Evolutionary conservation across 352 stramenopile species (phyloP).

Genomic region (Pythium rishiriense): DNA sequence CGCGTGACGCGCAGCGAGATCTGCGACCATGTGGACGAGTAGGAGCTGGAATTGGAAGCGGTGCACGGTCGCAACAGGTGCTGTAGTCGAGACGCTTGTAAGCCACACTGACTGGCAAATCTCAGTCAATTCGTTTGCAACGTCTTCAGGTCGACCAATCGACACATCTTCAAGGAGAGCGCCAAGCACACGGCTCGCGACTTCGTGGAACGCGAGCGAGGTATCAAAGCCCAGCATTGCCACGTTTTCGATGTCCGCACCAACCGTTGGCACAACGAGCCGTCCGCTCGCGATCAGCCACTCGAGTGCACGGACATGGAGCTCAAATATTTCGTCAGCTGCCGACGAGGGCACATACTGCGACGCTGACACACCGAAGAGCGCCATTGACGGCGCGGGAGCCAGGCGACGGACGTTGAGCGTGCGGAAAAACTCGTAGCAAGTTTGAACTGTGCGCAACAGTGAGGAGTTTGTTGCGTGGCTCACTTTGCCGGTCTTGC

Average conservation of each 20-base stretch:
- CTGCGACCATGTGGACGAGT: conserved; percentile 28
- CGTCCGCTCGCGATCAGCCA: conserved; percentile 6
- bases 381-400: not conserved
- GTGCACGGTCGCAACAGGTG: not conserved
- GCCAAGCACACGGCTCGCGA: conserved; percentile 8
- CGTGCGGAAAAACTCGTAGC: conserved; percentile 18
- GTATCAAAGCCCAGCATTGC: not conserved
- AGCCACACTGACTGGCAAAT: conserved; percentile 10
- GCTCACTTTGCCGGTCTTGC: conserved; percentile 12
- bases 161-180: conserved; percentile 19
- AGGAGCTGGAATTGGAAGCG: conserved; percentile 30
- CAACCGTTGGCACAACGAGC: not conserved
- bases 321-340: conserved; percentile 10
- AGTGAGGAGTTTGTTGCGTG: not conserved
- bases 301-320: conserved; percentile 16
- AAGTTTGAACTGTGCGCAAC: conserved; percentile 17
- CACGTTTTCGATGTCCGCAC: not conserved
- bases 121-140: conserved; percentile 13
- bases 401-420: conserved; percentile 10
- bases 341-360: conserved; percentile 9
- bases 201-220: conserved; percentile 12
- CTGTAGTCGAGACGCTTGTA: not conserved
- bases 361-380: conserved; percentile 5
- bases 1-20: conserved; percentile 5
- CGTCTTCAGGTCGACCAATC: conserved; percentile 16